Base-by-base conservation (phyloP, 768 basidiomycete genomes). In the Udeniomyces megalosporus region DNA sequence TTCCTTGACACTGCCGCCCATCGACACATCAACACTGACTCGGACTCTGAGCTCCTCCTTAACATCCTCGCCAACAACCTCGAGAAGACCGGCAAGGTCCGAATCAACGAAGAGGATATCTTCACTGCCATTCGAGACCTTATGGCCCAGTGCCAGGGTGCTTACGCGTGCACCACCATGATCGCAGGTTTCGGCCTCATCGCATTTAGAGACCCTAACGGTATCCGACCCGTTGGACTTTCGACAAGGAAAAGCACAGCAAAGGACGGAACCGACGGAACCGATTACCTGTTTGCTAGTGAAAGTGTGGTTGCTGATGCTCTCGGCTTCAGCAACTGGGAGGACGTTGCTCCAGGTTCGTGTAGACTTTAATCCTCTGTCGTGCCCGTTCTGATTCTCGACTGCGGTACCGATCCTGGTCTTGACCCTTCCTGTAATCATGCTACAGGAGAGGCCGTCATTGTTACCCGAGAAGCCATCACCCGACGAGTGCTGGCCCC, bases 71-170 rank as follows among this genome's bases (percentile, higher is more conserved):
- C 95, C 58, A 83, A 97, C 78, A 92, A 93, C 69, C 81, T 99
- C 20, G 95, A 99, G 70, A 84, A 96, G 73, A 97, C 93, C 11
- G 95, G 93, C 60, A 99, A 99, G 74, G 92, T 96, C 75, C 88
- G 91, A 65, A 99, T 97, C 77, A 97, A 97, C 71, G 93, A 96
- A 71, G 95, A 99, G 68, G 95, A 99, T 74, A 95, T 99, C 67
- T 97, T 99, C 75, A 87, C 83, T 17, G 93, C 95, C 34, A 83
- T 96, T 58, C 80, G 85, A 14, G 85, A 86, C 7, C 80, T 96
- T 73, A 96, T 91, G 84, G 76, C 79, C 61, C 84, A 89, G 66
- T 84, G 84, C 72, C 84, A 80, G 69, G 95, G 95, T 52, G 93
- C 90, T 2, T 99, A 97, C 74, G 93, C 92, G 1, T 96, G 92